Evolutionary conservation across 225 moss, liverwort and hornwort genomes (phyloP).

Genomic region (Polytrichum formosum): DNA sequence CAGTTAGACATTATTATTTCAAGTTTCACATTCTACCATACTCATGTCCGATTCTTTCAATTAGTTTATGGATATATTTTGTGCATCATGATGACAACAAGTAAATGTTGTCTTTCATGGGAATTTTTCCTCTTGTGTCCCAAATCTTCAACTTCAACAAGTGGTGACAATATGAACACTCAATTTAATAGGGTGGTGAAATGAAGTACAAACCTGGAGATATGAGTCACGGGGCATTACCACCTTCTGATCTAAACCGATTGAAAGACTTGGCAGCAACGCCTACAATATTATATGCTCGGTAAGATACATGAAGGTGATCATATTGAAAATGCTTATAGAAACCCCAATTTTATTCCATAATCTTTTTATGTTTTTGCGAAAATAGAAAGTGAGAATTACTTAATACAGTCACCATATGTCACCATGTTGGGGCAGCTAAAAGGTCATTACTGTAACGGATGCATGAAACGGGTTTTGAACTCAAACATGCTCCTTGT

Average conservation of each 20-base stretch:
- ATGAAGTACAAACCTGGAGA: conserved; percentile 37
- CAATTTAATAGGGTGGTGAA: no score
- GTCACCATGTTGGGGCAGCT: not conserved
- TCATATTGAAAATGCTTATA: not conserved
- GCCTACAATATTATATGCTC: conserved; percentile 31
- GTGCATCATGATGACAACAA: no score
- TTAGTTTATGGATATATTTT: no score
- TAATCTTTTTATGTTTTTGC: no score
- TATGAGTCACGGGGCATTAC: conserved; percentile 50
- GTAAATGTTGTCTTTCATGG: no score
- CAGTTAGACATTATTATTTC: not conserved
- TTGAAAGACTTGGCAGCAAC: conserved; percentile 63
- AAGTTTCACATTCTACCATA: not conserved
- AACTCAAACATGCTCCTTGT: no score
- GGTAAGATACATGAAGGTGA: not conserved
- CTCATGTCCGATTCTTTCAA: not conserved
- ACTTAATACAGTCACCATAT: not conserved
- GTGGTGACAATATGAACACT: no score
- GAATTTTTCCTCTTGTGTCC: no score
- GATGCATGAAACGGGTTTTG: no score
- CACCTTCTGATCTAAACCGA: conserved; percentile 70
- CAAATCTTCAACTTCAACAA: no score
- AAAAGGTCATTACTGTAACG: conserved; percentile 4
- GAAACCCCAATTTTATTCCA: not conserved
- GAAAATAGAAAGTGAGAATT: no score